phyloP scores from a whole-genome alignment of 73 alveolate genomes.

The Blepharisma stoltei region DNA sequence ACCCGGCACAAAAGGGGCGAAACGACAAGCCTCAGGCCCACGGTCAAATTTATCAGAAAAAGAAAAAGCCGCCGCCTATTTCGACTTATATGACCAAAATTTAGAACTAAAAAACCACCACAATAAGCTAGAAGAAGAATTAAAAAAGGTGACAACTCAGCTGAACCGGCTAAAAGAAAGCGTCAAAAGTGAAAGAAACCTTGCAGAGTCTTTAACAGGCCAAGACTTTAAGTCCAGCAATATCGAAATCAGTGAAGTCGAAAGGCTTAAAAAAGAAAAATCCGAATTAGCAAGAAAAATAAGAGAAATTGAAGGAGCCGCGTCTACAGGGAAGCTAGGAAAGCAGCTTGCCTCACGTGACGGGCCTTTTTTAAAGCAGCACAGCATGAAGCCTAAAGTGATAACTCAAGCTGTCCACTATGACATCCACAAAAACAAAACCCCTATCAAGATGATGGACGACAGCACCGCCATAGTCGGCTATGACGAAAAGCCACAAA shows the following conservation, averaged over 20 bases:
- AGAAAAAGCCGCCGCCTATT: constrained; percentile 38
- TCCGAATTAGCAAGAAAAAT: not conserved
- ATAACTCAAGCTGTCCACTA: not conserved
- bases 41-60: constrained; percentile 34
- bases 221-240: constrained; percentile 9
- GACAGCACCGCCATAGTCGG: not conserved
- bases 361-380: not conserved
- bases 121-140: constrained; percentile 29
- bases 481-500: not conserved
- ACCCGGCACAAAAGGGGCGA: too few species aligned
- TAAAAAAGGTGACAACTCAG: constrained; percentile 30
- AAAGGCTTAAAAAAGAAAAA: not conserved
- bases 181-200: constrained; percentile 24
- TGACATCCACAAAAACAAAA: not conserved
- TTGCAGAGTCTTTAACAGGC: constrained; percentile 24
- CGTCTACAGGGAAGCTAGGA: not conserved
- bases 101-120: constrained; percentile 38
- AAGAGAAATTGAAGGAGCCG: not conserved
- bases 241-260: not conserved
- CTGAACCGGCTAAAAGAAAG: constrained; percentile 29
- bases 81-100: constrained; percentile 51
- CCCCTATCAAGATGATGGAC: not conserved
- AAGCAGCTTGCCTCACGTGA: not conserved
- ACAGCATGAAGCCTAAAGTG: constrained; percentile 16
- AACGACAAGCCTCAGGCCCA: too few species aligned